These are phyloP conservation scores for Ascochyta lentis DNA, from an alignment of 2,329 filamentous ascomycete species.

Conservation along the genomic window DNA sequence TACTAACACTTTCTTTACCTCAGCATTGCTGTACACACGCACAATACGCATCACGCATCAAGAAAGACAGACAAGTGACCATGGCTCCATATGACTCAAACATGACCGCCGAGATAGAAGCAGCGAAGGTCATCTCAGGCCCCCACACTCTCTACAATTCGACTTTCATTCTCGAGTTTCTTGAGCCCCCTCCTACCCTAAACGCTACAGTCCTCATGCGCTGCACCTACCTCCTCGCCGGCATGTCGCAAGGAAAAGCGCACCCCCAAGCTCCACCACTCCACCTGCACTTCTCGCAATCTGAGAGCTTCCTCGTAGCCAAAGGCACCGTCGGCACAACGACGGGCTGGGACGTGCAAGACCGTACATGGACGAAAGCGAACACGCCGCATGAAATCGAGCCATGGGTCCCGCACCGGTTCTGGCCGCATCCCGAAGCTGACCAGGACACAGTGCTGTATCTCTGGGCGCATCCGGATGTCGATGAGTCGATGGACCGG, in stretches of 20 bases:
- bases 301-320: slow-evolving; percentile 20
- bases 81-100: not conserved
- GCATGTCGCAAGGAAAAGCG: slow-evolving; percentile 10
- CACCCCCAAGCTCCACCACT: slow-evolving; percentile 25
- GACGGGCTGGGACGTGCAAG: slow-evolving; percentile 11
- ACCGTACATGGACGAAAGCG: slow-evolving; percentile 3
- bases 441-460: slow-evolving; percentile 18
- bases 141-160: slow-evolving; percentile 15
- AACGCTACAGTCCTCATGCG: slow-evolving; percentile 26
- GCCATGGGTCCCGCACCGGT: slow-evolving; percentile 22
- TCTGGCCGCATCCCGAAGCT: slow-evolving; percentile 19
- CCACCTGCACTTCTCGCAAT: slow-evolving; percentile 28
- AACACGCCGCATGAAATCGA: slow-evolving; percentile 10
- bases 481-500: slow-evolving; percentile 22
- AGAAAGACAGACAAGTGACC: not conserved
- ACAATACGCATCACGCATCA: not conserved
- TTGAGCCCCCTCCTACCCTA: slow-evolving; percentile 16
- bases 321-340: slow-evolving; percentile 20
- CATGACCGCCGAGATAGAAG: slow-evolving; percentile 3
- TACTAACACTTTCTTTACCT: not conserved
- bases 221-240: slow-evolving; percentile 16
- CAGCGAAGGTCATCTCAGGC: slow-evolving; percentile 16
- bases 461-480: slow-evolving; percentile 24
- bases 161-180: slow-evolving; percentile 22
- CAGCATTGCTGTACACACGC: not conserved